Evolutionary conservation across 805 yeast species (phyloP).

Genomic region (Teunomyces aglyptinius): DNA sequence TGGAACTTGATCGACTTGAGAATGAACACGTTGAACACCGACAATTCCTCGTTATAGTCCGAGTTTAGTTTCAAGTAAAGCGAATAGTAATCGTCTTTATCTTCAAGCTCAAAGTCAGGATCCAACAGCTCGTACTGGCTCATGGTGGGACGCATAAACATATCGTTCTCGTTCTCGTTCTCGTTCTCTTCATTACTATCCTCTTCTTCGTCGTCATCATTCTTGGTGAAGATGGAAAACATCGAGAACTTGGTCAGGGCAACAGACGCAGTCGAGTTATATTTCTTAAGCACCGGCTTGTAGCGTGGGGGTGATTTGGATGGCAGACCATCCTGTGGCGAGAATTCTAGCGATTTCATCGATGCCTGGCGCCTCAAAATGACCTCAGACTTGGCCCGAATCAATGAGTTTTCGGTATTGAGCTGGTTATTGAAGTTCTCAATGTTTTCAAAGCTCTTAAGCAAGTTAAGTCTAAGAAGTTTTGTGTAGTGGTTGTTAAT

Average conservation of each 20-base stretch:
- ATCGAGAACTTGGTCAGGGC: constrained; percentile 8
- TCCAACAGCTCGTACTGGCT: not conserved
- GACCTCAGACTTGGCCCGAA: constrained; percentile 18
- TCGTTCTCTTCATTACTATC: not conserved
- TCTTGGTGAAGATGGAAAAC: constrained; percentile 9
- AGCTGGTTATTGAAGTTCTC: constrained; percentile 29
- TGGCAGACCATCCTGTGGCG: not conserved
- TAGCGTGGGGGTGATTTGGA: not conserved
- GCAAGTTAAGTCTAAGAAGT: constrained; percentile 34
- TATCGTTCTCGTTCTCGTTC: not conserved
- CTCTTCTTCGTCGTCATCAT: constrained; percentile 3
- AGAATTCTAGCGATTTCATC: constrained; percentile 16
- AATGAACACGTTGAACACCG: constrained; percentile 19
- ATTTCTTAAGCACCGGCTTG: not conserved
- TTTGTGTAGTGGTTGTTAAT: constrained; percentile 38
- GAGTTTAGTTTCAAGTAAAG: constrained; percentile 19
- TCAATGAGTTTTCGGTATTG: constrained; percentile 11
- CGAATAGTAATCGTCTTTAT: constrained; percentile 21
- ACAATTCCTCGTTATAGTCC: constrained; percentile 15
- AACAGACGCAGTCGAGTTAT: not conserved
- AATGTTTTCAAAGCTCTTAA: constrained; percentile 37
- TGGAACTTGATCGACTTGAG: constrained; percentile 20
- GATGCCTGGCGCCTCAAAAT: constrained; percentile 26
- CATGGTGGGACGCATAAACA: not conserved
- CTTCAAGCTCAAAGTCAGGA: constrained; percentile 13